Conservation (phyloP, 495 filamentous ascomycete genomes). For the Trichoderma orchidacearum region DNA sequence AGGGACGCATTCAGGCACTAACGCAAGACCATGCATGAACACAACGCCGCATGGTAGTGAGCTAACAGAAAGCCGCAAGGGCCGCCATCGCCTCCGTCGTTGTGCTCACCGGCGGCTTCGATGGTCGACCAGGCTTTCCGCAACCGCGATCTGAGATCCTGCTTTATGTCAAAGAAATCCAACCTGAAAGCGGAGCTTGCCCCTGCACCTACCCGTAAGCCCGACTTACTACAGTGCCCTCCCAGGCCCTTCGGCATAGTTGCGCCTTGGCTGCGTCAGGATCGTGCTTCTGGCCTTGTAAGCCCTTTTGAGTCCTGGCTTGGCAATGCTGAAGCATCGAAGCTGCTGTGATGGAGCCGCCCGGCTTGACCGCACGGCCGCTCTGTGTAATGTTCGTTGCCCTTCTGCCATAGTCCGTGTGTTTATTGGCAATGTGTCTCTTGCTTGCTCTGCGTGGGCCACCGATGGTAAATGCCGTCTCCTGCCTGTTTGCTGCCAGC, state of each 20-base stretch:
- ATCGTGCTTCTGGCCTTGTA: too few relatives aligned
- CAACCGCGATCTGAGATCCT: not conserved
- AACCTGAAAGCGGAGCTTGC: not conserved
- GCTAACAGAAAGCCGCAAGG: not conserved
- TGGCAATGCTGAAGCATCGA: too few relatives aligned
- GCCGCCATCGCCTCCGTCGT: not conserved
- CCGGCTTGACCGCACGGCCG: too few relatives aligned
- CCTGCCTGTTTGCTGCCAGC: too few relatives aligned
- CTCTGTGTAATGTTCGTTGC: too few relatives aligned
- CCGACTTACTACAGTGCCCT: not conserved
- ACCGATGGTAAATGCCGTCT: too few relatives aligned
- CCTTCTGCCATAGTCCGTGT: too few relatives aligned
- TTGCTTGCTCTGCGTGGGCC: too few relatives aligned
- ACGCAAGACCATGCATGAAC: not conserved
- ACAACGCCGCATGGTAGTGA: not conserved
- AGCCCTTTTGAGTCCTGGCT: too few relatives aligned
- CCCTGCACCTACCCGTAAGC: not conserved
- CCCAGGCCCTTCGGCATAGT: not conserved
- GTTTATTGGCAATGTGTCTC: too few relatives aligned
- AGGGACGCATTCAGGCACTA: not conserved
- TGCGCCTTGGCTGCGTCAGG: not conserved
- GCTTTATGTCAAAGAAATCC: not conserved
- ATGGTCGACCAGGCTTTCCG: not conserved
- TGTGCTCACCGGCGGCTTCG: too few relatives aligned
- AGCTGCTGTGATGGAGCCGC: too few relatives aligned